A percentile compares a stretch with the other conserved stretches of the same genome.
Conservation (phyloP, 2,329 filamentous ascomycete species). For the Beauveria pseudobassiana region DNA sequence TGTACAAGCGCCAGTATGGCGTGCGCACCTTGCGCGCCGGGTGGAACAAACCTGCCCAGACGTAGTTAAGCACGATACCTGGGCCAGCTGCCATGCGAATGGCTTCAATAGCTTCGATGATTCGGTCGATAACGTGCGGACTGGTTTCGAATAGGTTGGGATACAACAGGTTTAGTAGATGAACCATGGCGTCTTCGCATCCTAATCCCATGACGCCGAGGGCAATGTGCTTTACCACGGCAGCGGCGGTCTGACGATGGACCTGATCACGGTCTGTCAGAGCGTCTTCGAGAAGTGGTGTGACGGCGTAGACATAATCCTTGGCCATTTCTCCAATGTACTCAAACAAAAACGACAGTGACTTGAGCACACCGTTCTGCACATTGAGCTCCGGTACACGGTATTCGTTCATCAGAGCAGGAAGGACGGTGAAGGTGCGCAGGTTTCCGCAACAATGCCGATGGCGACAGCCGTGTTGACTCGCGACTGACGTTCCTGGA, state of each 20-base stretch:
- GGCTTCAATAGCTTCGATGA: conserved; percentile 95
- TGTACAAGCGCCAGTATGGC: conserved; percentile 96
- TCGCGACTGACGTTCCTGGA: conserved; percentile 95
- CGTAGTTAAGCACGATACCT: conserved; percentile 92
- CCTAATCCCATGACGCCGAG: conserved; percentile 95
- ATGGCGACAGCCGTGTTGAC: conserved; percentile 98
- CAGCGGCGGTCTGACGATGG: conserved; percentile 91
- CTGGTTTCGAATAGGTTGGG: conserved; percentile 97
- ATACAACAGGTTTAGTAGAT: conserved; percentile 90
- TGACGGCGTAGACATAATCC: conserved; percentile 98
- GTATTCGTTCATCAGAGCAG: conserved; percentile 98
- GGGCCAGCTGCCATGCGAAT: conserved; percentile 90
- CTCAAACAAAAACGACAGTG: conserved; percentile 93
- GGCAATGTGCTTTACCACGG: conserved; percentile 95
- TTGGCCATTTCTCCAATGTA: conserved; percentile 99
- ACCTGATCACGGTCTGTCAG: conserved; percentile 97
- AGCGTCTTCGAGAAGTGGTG: conserved; percentile 89
- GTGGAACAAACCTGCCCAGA: conserved; percentile 96
- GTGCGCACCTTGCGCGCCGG: conserved; percentile 88
- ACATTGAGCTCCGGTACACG: conserved; percentile 97
- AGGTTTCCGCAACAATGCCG: conserved; percentile 96
- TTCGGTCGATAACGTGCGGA: conserved; percentile 95
- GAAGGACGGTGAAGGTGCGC: conserved; percentile 96
- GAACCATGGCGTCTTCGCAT: conserved; percentile 97
- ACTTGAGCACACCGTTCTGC: conserved; percentile 96